phyloP scores from a whole-genome alignment of 306 rosid genomes.

The Glycine soja region DNA sequence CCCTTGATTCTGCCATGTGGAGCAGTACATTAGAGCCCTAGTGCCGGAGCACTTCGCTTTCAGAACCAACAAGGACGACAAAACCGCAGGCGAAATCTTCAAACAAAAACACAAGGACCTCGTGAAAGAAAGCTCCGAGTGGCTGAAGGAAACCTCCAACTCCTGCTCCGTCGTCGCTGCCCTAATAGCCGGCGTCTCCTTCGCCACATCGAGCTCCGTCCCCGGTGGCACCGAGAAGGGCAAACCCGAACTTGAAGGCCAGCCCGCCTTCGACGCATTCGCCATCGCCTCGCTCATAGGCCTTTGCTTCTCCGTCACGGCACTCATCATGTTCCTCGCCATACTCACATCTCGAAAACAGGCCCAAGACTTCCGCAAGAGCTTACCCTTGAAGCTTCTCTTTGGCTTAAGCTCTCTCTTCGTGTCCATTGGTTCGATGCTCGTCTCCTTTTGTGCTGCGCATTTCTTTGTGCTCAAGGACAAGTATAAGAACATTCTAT shows the following conservation, averaged over 20 bases:
- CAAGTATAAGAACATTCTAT: constrained; percentile 30
- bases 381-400: constrained; percentile 56
- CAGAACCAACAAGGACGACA: background rate
- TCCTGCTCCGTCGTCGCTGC: constrained; percentile 52
- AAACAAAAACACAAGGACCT: constrained; percentile 13
- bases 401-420: constrained; percentile 57
- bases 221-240: constrained; percentile 52
- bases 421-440: constrained; percentile 56
- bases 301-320: constrained; percentile 59
- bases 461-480: constrained; percentile 57
- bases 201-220: constrained; percentile 40
- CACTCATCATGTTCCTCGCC: constrained; percentile 65
- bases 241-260: constrained; percentile 44
- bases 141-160: constrained; percentile 47
- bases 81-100: constrained; percentile 42
- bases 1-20: no score
- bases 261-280: constrained; percentile 50
- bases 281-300: constrained; percentile 52
- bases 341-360: constrained; percentile 57
- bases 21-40: constrained; percentile 37
- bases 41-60: constrained; percentile 27
- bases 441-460: constrained; percentile 57
- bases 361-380: constrained; percentile 49
- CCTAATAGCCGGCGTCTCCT: constrained; percentile 49
- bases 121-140: background rate